phyloP scores from a whole-genome alignment of 2,329 filamentous ascomycete species.

The Calonectria multiphialidica region DNA sequence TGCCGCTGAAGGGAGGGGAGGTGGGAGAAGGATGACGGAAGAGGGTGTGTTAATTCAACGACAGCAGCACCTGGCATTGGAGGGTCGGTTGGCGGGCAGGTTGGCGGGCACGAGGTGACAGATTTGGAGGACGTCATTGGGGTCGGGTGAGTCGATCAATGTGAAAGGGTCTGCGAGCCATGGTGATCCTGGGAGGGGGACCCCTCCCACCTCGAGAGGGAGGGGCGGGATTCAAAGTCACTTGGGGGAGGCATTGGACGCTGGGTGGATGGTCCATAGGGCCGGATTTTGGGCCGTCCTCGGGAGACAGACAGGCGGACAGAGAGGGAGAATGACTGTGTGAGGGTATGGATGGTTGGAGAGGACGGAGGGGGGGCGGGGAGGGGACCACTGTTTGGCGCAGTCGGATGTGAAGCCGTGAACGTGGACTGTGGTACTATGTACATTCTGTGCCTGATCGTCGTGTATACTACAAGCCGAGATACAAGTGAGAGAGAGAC shows the following conservation, averaged over 20 bases:
- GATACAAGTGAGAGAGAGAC: too few relatives aligned
- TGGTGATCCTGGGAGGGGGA: constrained; percentile 19
- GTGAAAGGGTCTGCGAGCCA: constrained; percentile 13
- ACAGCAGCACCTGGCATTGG: constrained; percentile 1
- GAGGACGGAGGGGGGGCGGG: neutral
- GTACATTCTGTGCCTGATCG: neutral
- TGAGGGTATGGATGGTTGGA: too few relatives aligned
- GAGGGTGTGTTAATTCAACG: constrained; percentile 14
- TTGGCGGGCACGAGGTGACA: constrained; percentile 5
- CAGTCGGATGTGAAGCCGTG: neutral
- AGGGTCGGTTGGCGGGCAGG: neutral
- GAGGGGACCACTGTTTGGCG: neutral
- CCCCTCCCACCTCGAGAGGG: neutral
- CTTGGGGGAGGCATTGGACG: constrained; percentile 19
- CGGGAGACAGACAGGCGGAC: constrained; percentile 20
- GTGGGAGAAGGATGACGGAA: neutral
- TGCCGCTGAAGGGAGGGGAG: too few relatives aligned
- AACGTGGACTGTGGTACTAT: neutral
- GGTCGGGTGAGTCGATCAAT: constrained; percentile 19
- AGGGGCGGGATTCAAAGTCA: constrained; percentile 5
- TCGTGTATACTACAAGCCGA: neutral
- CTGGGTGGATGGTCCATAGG: constrained; percentile 31
- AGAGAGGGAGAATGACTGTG: too few relatives aligned
- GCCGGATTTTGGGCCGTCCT: constrained; percentile 38
- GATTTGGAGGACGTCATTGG: constrained; percentile 11